phyloP scores from a whole-genome alignment of 2,329 filamentous ascomycete genomes.

The Ceratocystis huliohia region DNA sequence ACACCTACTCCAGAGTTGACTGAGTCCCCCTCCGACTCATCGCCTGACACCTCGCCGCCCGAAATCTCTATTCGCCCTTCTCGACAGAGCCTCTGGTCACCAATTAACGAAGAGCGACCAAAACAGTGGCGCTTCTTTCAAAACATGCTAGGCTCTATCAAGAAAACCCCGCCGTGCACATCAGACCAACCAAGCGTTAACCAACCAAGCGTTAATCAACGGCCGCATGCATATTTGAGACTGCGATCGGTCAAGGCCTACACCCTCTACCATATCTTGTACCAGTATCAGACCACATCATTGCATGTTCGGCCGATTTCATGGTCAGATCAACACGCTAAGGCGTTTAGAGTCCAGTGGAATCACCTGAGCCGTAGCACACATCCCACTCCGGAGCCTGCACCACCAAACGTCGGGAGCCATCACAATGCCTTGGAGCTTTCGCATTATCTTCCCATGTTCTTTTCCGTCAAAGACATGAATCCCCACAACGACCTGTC shows the following conservation, averaged over 20 bases:
- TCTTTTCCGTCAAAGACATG: not conserved
- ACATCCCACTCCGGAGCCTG: not conserved
- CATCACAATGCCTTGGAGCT: slow-evolving; percentile 1
- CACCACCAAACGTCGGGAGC: not conserved
- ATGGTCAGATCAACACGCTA: slow-evolving; percentile 42
- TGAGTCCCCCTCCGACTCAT: not conserved
- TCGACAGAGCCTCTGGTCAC: not conserved
- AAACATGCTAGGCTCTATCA: not conserved
- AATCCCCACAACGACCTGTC: not conserved
- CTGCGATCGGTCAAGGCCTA: slow-evolving; percentile 13
- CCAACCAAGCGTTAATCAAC: not conserved
- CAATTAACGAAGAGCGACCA: not conserved
- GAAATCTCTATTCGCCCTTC: not conserved
- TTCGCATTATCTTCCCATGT: not conserved
- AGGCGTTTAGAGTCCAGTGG: slow-evolving; percentile 38
- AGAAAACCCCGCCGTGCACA: not conserved
- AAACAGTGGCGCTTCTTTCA: not conserved
- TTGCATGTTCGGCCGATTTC: slow-evolving; percentile 42
- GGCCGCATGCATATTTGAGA: not conserved
- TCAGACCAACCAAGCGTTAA: not conserved
- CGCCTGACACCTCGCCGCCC: not conserved
- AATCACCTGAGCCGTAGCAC: slow-evolving; percentile 28
- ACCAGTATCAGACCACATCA: slow-evolving; percentile 23
- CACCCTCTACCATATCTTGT: slow-evolving; percentile 17
- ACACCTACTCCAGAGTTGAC: not conserved